Evolutionary conservation across 2,329 filamentous ascomycete genomes (phyloP).

Genomic region (Cadophora malorum): DNA sequence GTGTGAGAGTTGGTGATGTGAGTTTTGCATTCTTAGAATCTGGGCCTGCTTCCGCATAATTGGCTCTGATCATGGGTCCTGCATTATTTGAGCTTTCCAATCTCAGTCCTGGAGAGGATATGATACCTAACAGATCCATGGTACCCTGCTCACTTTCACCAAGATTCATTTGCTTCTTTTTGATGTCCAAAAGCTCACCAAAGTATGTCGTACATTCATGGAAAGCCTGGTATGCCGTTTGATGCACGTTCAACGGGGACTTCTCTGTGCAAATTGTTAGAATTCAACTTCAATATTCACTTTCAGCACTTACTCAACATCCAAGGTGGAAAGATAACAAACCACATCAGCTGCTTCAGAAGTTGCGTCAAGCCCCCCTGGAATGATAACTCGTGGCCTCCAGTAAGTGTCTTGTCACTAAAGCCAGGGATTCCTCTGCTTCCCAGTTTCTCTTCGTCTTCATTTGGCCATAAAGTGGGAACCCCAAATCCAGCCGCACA

Average conservation of each 20-base stretch:
- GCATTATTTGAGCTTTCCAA: constrained; percentile 15
- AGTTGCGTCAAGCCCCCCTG: constrained; percentile 55
- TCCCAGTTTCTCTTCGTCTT: constrained; percentile 44
- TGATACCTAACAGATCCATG: constrained; percentile 40
- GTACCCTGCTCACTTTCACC: constrained; percentile 37
- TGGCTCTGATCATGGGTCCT: constrained; percentile 38
- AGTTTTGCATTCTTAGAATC: constrained; percentile 3
- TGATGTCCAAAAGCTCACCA: constrained; percentile 53
- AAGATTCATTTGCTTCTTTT: constrained; percentile 33
- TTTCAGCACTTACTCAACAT: constrained; percentile 47
- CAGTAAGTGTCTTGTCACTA: constrained; percentile 29
- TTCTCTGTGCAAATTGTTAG: constrained; percentile 24
- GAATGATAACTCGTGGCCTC: constrained; percentile 54
- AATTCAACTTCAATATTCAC: not conserved
- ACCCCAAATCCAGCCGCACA: constrained; percentile 58
- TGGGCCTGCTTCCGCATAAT: constrained; percentile 23
- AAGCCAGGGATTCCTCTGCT: constrained; percentile 33
- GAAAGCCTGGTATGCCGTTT: constrained; percentile 49
- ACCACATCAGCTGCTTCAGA: constrained; percentile 55
- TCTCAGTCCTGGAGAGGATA: not conserved
- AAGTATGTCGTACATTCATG: constrained; percentile 59
- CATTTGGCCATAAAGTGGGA: constrained; percentile 48
- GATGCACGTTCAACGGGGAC: constrained; percentile 50
- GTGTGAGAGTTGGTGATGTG: constrained; percentile 35
- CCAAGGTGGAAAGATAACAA: constrained; percentile 54